These are phyloP conservation scores for Pyrrhoderma lamaoense DNA, from an alignment of 1,284 basidiomycete genomes.

Conservation along the genomic window DNA sequence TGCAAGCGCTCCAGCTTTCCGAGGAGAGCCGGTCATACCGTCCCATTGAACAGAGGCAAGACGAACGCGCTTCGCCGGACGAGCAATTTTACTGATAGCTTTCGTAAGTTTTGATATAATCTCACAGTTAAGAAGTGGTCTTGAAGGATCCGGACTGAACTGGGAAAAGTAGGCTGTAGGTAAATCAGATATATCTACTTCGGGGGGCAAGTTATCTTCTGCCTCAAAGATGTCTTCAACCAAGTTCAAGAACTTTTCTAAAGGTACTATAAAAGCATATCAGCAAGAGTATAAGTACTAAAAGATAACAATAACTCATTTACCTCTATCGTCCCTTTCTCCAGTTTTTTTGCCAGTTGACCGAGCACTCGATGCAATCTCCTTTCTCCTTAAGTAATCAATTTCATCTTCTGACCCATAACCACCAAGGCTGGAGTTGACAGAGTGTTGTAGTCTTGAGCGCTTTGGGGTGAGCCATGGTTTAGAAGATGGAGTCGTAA, in stretches of 20 bases:
- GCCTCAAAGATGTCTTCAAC: slow-evolving; percentile 88
- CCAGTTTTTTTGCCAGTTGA: slow-evolving; percentile 55
- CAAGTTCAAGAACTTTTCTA: slow-evolving; percentile 65
- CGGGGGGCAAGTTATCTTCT: slow-evolving; percentile 70
- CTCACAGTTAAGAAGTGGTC: slow-evolving; percentile 50
- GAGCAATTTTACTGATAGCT: slow-evolving; percentile 55
- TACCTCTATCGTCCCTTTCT: slow-evolving; percentile 71
- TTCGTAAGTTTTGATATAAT: slow-evolving; percentile 67
- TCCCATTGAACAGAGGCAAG: slow-evolving; percentile 32
- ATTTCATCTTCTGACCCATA: slow-evolving; percentile 51
- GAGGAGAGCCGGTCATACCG: slow-evolving; percentile 35
- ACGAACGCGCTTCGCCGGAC: slow-evolving; percentile 54
- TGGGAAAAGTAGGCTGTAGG: slow-evolving; percentile 61
- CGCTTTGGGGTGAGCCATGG: slow-evolving; percentile 41
- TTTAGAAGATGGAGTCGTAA: slow-evolving; percentile 39
- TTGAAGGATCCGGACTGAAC: slow-evolving; percentile 47
- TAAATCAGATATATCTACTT: slow-evolving; percentile 48
- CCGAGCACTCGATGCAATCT: slow-evolving; percentile 30
- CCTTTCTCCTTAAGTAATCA: slow-evolving; percentile 23
- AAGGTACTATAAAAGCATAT: slow-evolving; percentile 40
- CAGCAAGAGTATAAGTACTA: slow-evolving; percentile 7
- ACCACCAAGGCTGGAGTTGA: slow-evolving; percentile 45
- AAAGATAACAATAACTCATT: slow-evolving; percentile 18
- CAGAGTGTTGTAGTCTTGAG: slow-evolving; percentile 28
- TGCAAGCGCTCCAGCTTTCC: slow-evolving; percentile 46